phyloP scores from a whole-genome alignment of 176 grass and related monocot species.

The Triticum urartu region DNA sequence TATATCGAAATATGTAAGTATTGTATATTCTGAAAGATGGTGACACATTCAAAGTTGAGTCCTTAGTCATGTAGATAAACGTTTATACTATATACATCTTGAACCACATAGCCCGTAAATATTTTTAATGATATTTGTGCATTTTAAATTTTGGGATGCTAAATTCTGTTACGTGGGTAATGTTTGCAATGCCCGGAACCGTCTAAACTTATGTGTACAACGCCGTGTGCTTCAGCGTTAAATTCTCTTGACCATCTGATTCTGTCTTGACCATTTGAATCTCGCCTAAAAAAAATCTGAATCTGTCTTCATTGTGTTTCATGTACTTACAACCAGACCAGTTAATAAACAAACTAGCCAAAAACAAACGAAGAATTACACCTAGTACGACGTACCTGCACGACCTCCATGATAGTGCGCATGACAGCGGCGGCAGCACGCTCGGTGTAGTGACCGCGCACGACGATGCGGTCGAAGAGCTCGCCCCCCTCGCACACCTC shows the following conservation, averaged over 20 bases:
- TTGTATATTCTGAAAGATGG: background rate
- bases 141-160: background rate
- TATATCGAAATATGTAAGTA: background rate
- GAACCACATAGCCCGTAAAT: background rate
- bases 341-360: background rate
- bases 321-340: background rate
- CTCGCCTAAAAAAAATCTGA: too few relatives aligned
- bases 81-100: too few relatives aligned
- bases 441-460: constrained; percentile 61
- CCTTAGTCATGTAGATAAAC: background rate
- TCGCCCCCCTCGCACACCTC: constrained; percentile 87
- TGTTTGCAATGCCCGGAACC: too few relatives aligned
- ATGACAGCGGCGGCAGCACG: constrained; percentile 53
- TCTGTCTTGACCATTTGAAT: background rate
- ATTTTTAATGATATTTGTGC: background rate
- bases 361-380: background rate
- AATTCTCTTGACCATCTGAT: background rate
- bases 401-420: constrained; percentile 66
- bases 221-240: background rate
- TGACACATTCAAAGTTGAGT: background rate
- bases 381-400: constrained; percentile 30
- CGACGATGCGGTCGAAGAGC: constrained; percentile 77
- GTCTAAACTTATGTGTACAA: too few relatives aligned
- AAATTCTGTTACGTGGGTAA: background rate
- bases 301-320: background rate